Evolutionary conservation across 2,329 filamentous ascomycete genomes (phyloP).

Genomic region (Leptographium lundbergii): DNA sequence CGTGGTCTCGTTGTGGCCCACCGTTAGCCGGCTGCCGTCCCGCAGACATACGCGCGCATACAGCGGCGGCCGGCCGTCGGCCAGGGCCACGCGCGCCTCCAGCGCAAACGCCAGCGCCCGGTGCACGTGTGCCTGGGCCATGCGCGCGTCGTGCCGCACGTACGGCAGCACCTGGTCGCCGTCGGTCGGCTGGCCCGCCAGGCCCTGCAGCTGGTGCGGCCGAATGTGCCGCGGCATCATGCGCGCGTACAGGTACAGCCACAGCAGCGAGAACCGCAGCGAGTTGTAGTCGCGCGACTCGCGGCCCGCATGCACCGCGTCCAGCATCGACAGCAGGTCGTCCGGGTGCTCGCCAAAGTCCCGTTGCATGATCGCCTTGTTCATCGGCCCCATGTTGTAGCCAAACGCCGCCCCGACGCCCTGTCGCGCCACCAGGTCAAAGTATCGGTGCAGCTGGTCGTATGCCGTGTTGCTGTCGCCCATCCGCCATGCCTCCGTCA

Average conservation of each 20-base stretch:
- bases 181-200: constrained; percentile 10
- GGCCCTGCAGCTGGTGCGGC: constrained; percentile 11
- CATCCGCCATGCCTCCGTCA: constrained; percentile 82
- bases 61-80: constrained; percentile 7
- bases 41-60: constrained; percentile 7
- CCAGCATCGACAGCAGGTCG: constrained; percentile 86
- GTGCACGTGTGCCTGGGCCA: constrained; percentile 1
- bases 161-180: constrained; percentile 12
- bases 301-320: constrained; percentile 85
- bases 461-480: constrained; percentile 86
- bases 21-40: constrained; percentile 4
- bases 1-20: constrained; percentile 3
- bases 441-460: constrained; percentile 86
- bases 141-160: constrained; percentile 8
- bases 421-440: constrained; percentile 82
- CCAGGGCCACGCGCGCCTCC: constrained; percentile 9
- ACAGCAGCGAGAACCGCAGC: constrained; percentile 88
- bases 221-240: constrained; percentile 38
- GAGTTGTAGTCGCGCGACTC: constrained; percentile 89
- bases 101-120: constrained; percentile 7
- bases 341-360: constrained; percentile 89
- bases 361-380: constrained; percentile 83
- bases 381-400: constrained; percentile 91
- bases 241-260: constrained; percentile 82
- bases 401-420: constrained; percentile 61